phyloP scores from a whole-genome alignment of 148 eudicot genomes.

The Pouteria glomerata region DNA sequence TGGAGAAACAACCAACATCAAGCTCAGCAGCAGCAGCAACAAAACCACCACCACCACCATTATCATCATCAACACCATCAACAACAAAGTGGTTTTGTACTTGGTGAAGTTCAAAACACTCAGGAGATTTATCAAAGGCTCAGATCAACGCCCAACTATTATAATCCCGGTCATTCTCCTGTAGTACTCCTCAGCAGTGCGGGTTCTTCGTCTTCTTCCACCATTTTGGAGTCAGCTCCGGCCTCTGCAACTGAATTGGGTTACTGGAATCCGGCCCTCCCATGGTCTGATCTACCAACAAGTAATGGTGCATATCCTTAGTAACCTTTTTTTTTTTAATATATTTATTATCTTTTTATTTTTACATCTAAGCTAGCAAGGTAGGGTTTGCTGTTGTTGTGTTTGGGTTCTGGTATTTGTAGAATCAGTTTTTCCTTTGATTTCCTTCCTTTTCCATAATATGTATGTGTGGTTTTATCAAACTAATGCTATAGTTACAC shows the following conservation, averaged over 20 bases:
- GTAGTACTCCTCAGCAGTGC: constrained; percentile 24
- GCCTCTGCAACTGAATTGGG: constrained; percentile 22
- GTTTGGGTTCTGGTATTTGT: neutral
- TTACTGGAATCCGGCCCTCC: constrained; percentile 34
- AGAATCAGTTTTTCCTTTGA: neutral
- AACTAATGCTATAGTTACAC: no score
- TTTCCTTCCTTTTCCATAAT: neutral
- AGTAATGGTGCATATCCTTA: constrained; percentile 60
- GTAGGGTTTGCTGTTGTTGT: constrained; percentile 5
- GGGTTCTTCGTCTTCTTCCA: constrained; percentile 20
- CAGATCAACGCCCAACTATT: constrained; percentile 35
- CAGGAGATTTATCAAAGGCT: constrained; percentile 53
- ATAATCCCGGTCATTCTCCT: constrained; percentile 23
- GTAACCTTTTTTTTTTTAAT: constrained; percentile 1
- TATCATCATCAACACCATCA: constrained; percentile 9
- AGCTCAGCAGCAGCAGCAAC: no score
- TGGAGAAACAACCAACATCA: constrained; percentile 39
- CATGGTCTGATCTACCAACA: constrained; percentile 58
- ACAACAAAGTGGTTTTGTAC: constrained; percentile 27
- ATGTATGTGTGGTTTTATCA: constrained; percentile 16
- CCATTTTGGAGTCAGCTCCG: constrained; percentile 41
- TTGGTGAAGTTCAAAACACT: constrained; percentile 40
- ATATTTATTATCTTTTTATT: no score
- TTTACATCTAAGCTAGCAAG: neutral
- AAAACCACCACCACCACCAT: no score